Evolutionary conservation across 2,329 filamentous ascomycete species (phyloP), one percentile per base, ranked within the genome.

Genomic region (Penicillium decumbens): DNA sequence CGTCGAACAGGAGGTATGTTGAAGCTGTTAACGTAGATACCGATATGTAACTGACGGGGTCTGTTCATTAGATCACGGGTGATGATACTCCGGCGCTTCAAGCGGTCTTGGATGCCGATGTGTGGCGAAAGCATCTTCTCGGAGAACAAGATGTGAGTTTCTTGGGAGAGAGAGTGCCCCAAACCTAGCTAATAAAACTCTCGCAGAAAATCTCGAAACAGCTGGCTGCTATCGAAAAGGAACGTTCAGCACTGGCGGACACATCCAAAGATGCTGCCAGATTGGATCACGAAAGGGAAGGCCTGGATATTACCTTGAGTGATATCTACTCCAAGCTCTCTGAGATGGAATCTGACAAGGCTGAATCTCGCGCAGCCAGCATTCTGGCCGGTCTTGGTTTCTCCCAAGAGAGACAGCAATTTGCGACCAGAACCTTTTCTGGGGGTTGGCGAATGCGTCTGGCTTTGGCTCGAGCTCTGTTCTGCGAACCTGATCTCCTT

Each of bases 381-480:
- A 98, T 98, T 66, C 79, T 98, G 45, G 92, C 93, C 51, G 93
- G 93, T 81, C 84, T 98, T 50, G 93, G 93, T 61, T 98, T 98
- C 80, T 97, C 93, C 0, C 72, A 88, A 18, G 93, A 97, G 72
- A 81, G 90, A 57, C 93, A 98, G 67, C 88, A 95, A 62, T 90
- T 81, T 67, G 86, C 93, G 13, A 98, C 93, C 47, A 97, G 89
- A 79, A 97, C 92, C 4, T 98, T 98, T 75, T 98, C 93, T 45
- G 93, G 93, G 80, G 93, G 93, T 87, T 98, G 93, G 93, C 85
- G 93, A 73, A 98, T 98, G 93, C 87, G 93, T 77, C 76, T 98
- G 65, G 93, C 93, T 12, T 80, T 98, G 55, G 93, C 93, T 10
- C 80, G 93, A 80, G 93, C 93, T 12, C 81, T 98, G 30, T 98